Evolutionary conservation across 2,329 filamentous ascomycete genomes (phyloP).

Genomic region (Talaromyces sp.): DNA sequence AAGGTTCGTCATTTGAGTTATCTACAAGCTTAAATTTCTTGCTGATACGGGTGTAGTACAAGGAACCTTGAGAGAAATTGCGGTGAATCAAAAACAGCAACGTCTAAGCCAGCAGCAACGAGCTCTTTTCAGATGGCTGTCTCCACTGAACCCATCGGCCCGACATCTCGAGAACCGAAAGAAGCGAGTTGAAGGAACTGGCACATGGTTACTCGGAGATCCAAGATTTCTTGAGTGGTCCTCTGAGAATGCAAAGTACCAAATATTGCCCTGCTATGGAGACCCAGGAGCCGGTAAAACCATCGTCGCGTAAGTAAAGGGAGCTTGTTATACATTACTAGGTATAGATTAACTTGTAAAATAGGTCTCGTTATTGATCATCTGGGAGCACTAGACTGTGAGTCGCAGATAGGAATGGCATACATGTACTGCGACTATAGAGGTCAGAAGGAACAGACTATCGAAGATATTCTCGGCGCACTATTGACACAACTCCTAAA

Average conservation of each 20-base stretch:
- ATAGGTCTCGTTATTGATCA: conserved; percentile 21
- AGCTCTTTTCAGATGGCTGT: conserved; percentile 6
- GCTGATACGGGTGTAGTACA: conserved; percentile 1
- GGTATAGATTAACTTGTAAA: conserved; percentile 5
- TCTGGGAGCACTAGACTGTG: background rate
- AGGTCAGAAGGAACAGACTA: conserved; percentile 21
- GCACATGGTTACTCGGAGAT: conserved; percentile 11
- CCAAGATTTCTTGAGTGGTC: conserved; percentile 14
- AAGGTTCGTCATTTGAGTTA: background rate
- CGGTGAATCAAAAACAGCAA: background rate
- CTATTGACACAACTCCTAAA: conserved; percentile 18
- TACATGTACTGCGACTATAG: conserved; percentile 23
- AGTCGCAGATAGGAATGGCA: conserved; percentile 17
- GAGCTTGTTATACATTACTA: background rate
- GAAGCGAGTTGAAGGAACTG: conserved; percentile 11
- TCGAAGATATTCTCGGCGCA: conserved; percentile 20
- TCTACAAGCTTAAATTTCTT: too few species aligned
- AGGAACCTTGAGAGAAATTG: conserved; percentile 5
- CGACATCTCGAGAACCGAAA: conserved; percentile 9
- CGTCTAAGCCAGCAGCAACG: background rate
- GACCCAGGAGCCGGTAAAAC: conserved; percentile 21
- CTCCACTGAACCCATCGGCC: conserved; percentile 12
- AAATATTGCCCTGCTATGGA: conserved; percentile 19
- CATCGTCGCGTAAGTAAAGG: conserved; percentile 18
- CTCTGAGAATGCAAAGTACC: conserved; percentile 8